Evolutionary conservation across 352 stramenopile species (phyloP).

Genomic region (Phytophthora multivora): DNA sequence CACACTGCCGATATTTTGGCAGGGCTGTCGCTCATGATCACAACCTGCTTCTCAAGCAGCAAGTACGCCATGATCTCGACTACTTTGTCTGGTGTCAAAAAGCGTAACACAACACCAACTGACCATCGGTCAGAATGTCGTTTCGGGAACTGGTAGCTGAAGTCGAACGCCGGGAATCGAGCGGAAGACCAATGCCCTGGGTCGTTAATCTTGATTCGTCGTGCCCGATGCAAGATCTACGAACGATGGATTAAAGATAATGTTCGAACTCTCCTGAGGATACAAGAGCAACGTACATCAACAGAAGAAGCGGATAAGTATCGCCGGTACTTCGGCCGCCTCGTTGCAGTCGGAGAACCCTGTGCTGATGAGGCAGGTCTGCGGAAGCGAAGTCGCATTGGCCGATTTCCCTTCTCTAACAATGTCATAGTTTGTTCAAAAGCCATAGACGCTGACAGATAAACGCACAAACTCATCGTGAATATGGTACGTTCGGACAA

Average conservation of each 20-base stretch:
- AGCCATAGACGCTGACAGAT: constrained; percentile 54
- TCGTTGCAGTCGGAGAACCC: constrained; percentile 1
- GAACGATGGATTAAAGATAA: neutral
- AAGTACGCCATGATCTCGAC: constrained; percentile 74
- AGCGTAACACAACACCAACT: constrained; percentile 66
- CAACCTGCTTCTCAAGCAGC: constrained; percentile 83
- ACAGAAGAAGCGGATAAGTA: constrained; percentile 31
- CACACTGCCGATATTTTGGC: constrained; percentile 73
- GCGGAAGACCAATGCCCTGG: constrained; percentile 67
- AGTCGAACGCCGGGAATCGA: constrained; percentile 58
- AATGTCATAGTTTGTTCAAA: constrained; percentile 62
- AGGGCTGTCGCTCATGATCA: constrained; percentile 74
- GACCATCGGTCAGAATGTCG: constrained; percentile 75
- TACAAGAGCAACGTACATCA: constrained; percentile 42
- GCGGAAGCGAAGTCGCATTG: constrained; percentile 72
- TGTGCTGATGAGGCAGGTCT: constrained; percentile 26
- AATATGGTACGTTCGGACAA: neutral
- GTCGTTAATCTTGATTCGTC: constrained; percentile 68
- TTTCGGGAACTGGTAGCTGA: constrained; percentile 84
- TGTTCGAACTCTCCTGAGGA: too few relatives aligned
- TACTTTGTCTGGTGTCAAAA: constrained; percentile 59
- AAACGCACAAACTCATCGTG: constrained; percentile 5
- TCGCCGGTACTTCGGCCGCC: constrained; percentile 16
- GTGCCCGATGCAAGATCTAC: constrained; percentile 72
- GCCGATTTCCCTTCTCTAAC: constrained; percentile 55